Evolutionary conservation across 2,329 filamentous ascomycete genomes (phyloP), one percentile per base, ranked within the genome.

Genomic region (Aspergillus proliferans): DNA sequence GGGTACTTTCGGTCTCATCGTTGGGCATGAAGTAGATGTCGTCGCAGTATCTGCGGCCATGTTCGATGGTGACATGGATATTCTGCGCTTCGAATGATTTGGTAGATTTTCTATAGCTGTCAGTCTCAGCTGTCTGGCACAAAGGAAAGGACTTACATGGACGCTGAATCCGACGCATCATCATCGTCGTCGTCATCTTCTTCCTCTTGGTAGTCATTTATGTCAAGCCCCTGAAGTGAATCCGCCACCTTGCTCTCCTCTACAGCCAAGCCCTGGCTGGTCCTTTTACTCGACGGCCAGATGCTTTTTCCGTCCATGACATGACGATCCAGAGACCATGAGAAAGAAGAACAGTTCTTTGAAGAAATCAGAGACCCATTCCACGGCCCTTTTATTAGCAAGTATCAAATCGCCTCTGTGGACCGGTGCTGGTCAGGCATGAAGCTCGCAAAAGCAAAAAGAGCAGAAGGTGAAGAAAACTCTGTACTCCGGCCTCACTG

Each of bases 21-120:
- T 84, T 85, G 12, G 83, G 83, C 76, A 85, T 83, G 62, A 75
- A 82, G 59, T 85, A 86, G 30, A 75, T 73, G 30, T 78, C 72
- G 58, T 83, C 83, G 60, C 82, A 84, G 55, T 84, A 78, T 22
- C 68, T 76, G 19, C 83, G 79, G 40, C 76, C 80, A 65, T 86
- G 78, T 53, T 85, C 81, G 52, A 78, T 70, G 47, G 80, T 71
- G 54, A 79, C 78, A 59, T 82, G 76, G 28, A 85, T 71, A 52
- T 57, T 56, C 43, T 62, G 53, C 39, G 63, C 59, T 24, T 62
- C 59, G 50, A 63, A 57, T 12, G 67, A 71, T 47, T 58, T 64
- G 40, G 67, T 71, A 9, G 69, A 71, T 57, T 61, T 65, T 56
- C 64, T 65, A 43, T 42, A 21, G 40, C 44, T 19, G 46, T 52